Evolutionary conservation across 2,329 filamentous ascomycete species (phyloP), one percentile per base, ranked within the genome.

Genomic region (Neodidymelliopsis sp.): DNA sequence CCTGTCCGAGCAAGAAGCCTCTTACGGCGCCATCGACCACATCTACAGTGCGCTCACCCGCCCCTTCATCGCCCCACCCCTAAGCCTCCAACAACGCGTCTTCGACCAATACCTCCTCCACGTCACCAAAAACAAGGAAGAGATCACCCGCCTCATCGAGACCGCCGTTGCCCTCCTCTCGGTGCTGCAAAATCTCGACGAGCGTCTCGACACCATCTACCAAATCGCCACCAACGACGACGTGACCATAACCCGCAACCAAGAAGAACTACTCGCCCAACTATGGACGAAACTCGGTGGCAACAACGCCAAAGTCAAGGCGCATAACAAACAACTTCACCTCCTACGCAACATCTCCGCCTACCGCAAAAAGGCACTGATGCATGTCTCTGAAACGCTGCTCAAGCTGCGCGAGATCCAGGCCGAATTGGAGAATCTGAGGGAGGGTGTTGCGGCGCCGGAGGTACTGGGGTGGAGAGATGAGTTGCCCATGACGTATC

Each of bases 241-340:
- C 34, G 75, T 83, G 43, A 79, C 78, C 41, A 79, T 87, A 19
- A 76, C 81, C 37, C 79, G 78, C 11, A 77, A 81, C 47, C 84
- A 84, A 30, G 84, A 86, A 46, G 83, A 89, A 50, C 79, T 91
- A 2, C 79, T 92, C 45, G 84, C 83, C 51, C 80, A 81, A 11
- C 76, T 94, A 7, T 91, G 89, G 87, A 89, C 86, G 0, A 81
- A 87, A 52, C 77, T 94, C 11, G 90, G 90, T 34, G 87, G 81
- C 15, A 90, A 92, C 67, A 77, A 79, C 23, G 74, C 76, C 13
- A 80, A 81, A 34, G 76, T 88, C 11, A 79, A 80, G 35, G 84
- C 84, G 55, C 81, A 88, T 51, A 79, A 85, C 43, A 75, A 78
- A 18, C 86, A 91, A 62, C 78, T 92, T 6, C 67, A 73, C 2